These are phyloP conservation scores for Globisporangium recalcitrans DNA, from an alignment of 352 stramenopile species.

Conservation along the genomic window DNA sequence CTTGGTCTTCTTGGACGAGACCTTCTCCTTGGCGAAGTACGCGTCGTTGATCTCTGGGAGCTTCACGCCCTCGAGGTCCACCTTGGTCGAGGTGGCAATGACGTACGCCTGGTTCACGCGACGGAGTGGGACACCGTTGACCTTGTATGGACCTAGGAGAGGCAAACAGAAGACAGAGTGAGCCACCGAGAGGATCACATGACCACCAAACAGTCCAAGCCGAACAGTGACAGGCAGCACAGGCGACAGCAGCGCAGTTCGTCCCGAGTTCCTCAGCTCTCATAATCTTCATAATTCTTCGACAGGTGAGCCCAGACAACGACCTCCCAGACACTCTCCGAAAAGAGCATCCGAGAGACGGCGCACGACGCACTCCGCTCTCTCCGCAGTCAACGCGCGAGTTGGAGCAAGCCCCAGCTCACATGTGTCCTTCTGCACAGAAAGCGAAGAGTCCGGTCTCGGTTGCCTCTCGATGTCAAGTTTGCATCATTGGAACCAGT, in stretches of 20 bases:
- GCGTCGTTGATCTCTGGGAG: constrained; percentile 93
- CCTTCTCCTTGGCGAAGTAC: constrained; percentile 96
- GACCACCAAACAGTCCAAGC: no score
- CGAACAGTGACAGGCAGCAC: no score
- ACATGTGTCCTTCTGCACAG: constrained; percentile 11
- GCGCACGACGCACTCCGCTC: not conserved
- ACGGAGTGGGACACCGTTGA: constrained; percentile 98
- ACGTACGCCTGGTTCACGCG: constrained; percentile 99
- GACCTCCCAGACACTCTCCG: constrained; percentile 6
- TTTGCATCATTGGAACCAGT: constrained; percentile 67
- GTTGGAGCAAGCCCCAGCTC: constrained; percentile 7
- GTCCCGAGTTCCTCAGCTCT: constrained; percentile 75
- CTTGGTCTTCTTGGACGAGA: constrained; percentile 85
- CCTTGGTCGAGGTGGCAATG: constrained; percentile 97
- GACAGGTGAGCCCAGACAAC: constrained; percentile 27
- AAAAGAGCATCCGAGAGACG: constrained; percentile 3
- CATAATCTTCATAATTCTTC: constrained; percentile 81
- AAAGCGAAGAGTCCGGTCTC: constrained; percentile 14
- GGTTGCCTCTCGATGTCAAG: constrained; percentile 53
- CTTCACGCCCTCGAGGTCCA: constrained; percentile 91
- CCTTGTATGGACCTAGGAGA: constrained; percentile 94
- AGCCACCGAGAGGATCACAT: not conserved
- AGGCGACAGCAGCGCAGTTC: not conserved
- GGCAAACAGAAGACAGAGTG: not conserved
- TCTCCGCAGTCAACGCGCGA: constrained; percentile 6